Percentiles rank a stretch among this genome's conserved stretches.
Conservation (phyloP, 805 yeast genomes). For the Isabelozyma gotoi region DNA sequence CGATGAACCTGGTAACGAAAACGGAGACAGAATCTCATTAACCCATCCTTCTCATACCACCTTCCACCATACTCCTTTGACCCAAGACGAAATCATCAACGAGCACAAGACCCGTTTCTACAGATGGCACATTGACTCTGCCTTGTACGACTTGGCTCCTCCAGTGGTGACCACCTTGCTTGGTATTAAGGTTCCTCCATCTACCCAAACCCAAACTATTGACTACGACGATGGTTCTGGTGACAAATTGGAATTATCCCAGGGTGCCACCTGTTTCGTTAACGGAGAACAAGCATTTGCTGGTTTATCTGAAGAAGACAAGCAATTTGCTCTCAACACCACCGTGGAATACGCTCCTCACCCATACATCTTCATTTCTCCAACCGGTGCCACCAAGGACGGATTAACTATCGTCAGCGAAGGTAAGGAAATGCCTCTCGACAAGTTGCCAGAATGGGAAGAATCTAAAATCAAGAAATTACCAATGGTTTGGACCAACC, state of each 20-base stretch:
- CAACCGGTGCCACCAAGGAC: slow-evolving; percentile 79
- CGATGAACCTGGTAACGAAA: slow-evolving; percentile 53
- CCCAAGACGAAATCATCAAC: slow-evolving; percentile 58
- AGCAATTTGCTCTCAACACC: slow-evolving; percentile 72
- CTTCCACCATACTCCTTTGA: slow-evolving; percentile 69
- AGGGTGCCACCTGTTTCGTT: slow-evolving; percentile 88
- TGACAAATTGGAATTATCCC: slow-evolving; percentile 64
- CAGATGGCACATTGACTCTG: slow-evolving; percentile 94
- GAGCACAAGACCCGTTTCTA: slow-evolving; percentile 75
- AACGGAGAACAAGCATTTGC: slow-evolving; percentile 82
- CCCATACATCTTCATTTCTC: slow-evolving; percentile 82
- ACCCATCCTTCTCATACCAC: slow-evolving; percentile 84
- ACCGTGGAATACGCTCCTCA: slow-evolving; percentile 89
- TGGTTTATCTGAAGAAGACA: slow-evolving; percentile 63
- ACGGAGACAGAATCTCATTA: slow-evolving; percentile 58
- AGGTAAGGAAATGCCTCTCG: slow-evolving; percentile 65
- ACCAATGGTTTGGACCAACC: slow-evolving; percentile 92
- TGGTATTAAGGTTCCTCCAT: slow-evolving; percentile 78
- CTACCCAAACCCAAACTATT: slow-evolving; percentile 60
- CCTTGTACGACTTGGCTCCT: slow-evolving; percentile 81
- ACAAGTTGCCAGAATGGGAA: slow-evolving; percentile 82
- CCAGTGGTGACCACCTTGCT: slow-evolving; percentile 83
- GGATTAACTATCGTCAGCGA: slow-evolving; percentile 86
- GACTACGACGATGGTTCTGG: slow-evolving; percentile 57
- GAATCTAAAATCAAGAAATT: slow-evolving; percentile 69